These are phyloP conservation scores for Candida tropicalis DNA, from an alignment of 1,139 yeast genomes.

Conservation along the genomic window DNA sequence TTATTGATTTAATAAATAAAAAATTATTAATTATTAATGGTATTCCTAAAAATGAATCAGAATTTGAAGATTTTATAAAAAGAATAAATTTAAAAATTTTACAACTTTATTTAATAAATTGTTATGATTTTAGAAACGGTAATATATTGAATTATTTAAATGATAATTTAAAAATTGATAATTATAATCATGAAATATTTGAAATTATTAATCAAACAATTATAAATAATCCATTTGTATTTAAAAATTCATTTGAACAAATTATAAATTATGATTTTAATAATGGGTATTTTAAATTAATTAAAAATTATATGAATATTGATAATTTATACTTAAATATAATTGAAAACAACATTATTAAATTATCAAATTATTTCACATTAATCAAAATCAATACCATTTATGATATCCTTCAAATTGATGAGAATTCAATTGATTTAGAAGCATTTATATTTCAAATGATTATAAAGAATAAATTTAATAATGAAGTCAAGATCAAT, in stretches of 20 bases:
- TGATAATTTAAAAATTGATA: conserved; percentile 13
- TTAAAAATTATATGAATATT: conserved; percentile 15
- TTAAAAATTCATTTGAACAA: neutral
- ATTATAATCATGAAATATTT: neutral
- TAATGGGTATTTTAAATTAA: conserved; percentile 12
- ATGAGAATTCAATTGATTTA: conserved; percentile 15
- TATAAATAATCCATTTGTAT: conserved; percentile 12
- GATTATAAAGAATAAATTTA: conserved; percentile 38
- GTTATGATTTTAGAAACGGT: conserved; percentile 37
- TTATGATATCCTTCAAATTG: conserved; percentile 17
- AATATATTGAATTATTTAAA: conserved; percentile 30
- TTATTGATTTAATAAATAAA: conserved; percentile 42
- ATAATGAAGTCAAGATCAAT: conserved; percentile 34
- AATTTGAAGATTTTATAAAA: conserved; percentile 9
- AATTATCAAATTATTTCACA: conserved; percentile 32
- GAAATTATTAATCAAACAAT: neutral
- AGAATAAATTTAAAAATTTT: conserved; percentile 28
- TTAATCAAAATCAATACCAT: conserved; percentile 25
- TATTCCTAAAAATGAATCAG: conserved; percentile 15
- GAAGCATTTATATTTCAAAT: conserved; percentile 33
- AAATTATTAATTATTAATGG: conserved; percentile 33
- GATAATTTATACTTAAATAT: conserved; percentile 25
- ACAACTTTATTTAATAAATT: conserved; percentile 32
- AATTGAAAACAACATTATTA: conserved; percentile 35
- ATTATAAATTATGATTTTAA: conserved; percentile 9